A percentile compares a stretch with the other conserved stretches of the same genome.
Conservation (phyloP, 2,329 filamentous ascomycete genomes). For the Tothia fuscella region DNA sequence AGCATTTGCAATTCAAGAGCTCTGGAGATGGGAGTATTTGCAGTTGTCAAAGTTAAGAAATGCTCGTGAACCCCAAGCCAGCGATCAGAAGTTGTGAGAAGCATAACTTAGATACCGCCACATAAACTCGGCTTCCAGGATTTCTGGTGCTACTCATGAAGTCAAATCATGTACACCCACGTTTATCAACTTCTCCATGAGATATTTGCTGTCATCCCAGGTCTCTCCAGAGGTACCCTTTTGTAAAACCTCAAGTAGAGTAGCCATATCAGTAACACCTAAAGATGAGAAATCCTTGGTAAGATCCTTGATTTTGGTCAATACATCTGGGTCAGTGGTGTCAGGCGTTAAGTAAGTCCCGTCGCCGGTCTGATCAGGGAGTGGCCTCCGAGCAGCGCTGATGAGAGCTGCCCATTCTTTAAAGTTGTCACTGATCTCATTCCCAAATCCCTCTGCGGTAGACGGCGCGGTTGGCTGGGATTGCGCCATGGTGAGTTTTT, state of each 20-base stretch:
- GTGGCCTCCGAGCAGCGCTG: slow-evolving; percentile 46
- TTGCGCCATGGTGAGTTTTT: slow-evolving; percentile 10
- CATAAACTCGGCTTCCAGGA: no score
- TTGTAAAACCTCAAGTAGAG: slow-evolving; percentile 25
- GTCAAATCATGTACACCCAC: no score
- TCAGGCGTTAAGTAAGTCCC: slow-evolving; percentile 41
- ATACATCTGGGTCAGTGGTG: background rate
- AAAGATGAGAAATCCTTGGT: slow-evolving; percentile 21
- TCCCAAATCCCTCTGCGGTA: slow-evolving; percentile 18
- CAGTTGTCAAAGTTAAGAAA: no score
- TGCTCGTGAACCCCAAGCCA: no score
- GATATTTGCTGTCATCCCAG: slow-evolving; percentile 49
- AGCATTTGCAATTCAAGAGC: no score
- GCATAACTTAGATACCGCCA: no score
- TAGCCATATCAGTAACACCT: slow-evolving; percentile 23
- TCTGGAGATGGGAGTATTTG: no score
- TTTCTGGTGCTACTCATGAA: no score
- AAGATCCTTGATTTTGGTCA: slow-evolving; percentile 1
- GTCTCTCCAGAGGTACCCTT: slow-evolving; percentile 36
- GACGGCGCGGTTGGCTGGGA: slow-evolving; percentile 5
- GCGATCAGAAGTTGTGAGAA: no score
- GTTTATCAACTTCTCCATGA: slow-evolving; percentile 50
- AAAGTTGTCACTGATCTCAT: no score
- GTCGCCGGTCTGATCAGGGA: slow-evolving; percentile 51
- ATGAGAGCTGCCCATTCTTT: slow-evolving; percentile 35